phyloP scores from a whole-genome alignment of 2,329 filamentous ascomycete genomes.

The Rhinocladiella similis region DNA sequence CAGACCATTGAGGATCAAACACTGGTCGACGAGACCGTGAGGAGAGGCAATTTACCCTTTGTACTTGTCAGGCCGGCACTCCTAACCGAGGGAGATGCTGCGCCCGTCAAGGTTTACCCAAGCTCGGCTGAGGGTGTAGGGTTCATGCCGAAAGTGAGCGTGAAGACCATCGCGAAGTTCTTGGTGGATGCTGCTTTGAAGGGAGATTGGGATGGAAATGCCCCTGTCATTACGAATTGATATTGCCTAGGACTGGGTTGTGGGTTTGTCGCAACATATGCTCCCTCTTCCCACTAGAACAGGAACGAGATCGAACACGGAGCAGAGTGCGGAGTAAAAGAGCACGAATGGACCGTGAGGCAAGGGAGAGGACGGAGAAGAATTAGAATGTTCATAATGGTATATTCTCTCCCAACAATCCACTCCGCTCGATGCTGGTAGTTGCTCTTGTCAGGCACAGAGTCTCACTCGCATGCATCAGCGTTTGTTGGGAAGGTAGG shows the following conservation, averaged over 20 bases:
- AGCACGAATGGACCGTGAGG: no score
- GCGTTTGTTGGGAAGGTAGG: no score
- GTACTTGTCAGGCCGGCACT: slow-evolving; percentile 50
- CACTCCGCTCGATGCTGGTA: no score
- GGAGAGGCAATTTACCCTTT: slow-evolving; percentile 37
- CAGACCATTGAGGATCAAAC: slow-evolving; percentile 52
- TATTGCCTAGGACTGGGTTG: background rate
- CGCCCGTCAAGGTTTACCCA: slow-evolving; percentile 41
- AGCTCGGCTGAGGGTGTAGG: slow-evolving; percentile 45
- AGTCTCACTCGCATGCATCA: no score
- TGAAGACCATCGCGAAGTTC: slow-evolving; percentile 48
- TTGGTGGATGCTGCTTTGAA: slow-evolving; percentile 47
- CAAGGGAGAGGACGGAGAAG: no score
- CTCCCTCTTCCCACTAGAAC: no score
- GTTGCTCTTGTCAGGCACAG: no score
- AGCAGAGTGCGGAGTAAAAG: no score
- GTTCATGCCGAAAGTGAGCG: slow-evolving; percentile 40
- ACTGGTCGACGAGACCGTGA: slow-evolving; percentile 45
- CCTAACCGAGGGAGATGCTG: slow-evolving; percentile 42
- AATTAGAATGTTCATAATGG: no score
- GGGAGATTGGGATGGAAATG: slow-evolving; percentile 43
- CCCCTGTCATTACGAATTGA: slow-evolving; percentile 51
- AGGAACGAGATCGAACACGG: no score
- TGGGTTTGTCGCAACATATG: no score
- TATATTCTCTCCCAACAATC: no score